Conservation (phyloP, 345 rosid species). For the Mangifera indica region DNA sequence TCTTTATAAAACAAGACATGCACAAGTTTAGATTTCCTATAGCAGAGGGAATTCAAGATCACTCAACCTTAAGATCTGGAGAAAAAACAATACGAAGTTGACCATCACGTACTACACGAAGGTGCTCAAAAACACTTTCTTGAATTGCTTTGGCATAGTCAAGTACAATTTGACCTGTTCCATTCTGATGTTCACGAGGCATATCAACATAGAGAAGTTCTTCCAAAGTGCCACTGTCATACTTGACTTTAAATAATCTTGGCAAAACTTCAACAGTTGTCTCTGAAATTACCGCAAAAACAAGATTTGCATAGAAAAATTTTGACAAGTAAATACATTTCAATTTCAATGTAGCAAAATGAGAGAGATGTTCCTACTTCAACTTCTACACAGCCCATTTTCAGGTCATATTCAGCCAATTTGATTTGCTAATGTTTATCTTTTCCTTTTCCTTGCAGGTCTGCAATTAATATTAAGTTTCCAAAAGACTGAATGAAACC, state of each 20-base stretch:
- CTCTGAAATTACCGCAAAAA: slow-evolving; percentile 46
- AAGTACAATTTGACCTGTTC: slow-evolving; percentile 90
- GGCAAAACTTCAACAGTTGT: slow-evolving; percentile 98
- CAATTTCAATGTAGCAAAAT: background rate
- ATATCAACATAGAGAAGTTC: slow-evolving; percentile 95
- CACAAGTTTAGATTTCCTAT: background rate
- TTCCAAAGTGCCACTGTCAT: slow-evolving; percentile 96
- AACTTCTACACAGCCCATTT: background rate
- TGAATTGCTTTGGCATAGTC: slow-evolving; percentile 99
- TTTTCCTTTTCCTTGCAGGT: background rate
- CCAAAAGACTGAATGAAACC: background rate
- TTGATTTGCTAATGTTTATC: background rate
- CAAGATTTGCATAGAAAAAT: background rate
- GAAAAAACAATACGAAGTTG: slow-evolving; percentile 93
- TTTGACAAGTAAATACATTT: background rate
- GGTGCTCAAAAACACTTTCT: slow-evolving; percentile 98
- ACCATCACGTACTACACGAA: slow-evolving; percentile 98
- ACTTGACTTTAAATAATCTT: slow-evolving; percentile 97
- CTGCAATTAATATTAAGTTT: background rate
- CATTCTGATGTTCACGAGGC: slow-evolving; percentile 84
- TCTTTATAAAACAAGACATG: background rate
- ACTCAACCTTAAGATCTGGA: slow-evolving; percentile 77
- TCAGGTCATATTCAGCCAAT: background rate
- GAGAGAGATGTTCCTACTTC: background rate
- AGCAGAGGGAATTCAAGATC: slow-evolving; percentile 3